A percentile compares a stretch with the other conserved stretches of the same genome.
Conservation (phyloP, 208 protist genomes). For the Lotmaria passim region DNA sequence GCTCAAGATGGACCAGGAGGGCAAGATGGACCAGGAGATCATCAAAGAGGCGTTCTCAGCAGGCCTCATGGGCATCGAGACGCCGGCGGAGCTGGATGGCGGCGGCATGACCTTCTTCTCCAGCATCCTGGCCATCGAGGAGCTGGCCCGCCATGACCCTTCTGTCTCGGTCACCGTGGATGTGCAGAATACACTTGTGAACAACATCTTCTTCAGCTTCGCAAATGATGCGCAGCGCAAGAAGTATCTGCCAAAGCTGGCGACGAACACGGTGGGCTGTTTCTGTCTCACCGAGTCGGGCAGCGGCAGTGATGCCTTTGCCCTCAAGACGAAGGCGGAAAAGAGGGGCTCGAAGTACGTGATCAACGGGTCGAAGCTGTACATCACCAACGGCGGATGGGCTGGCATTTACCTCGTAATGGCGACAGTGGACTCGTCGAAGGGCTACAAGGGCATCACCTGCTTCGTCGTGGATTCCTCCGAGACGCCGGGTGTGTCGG, state of each 20-base stretch:
- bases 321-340: constrained; percentile 86
- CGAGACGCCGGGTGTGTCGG: constrained; percentile 81
- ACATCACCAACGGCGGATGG: constrained; percentile 94
- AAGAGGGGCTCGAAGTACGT: constrained; percentile 86
- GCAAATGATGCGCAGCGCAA: constrained; percentile 80
- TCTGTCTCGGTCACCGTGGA: constrained; percentile 88
- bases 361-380: constrained; percentile 94
- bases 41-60: constrained; percentile 77
- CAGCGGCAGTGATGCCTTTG: constrained; percentile 93
- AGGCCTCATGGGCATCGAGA: constrained; percentile 91
- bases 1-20: constrained; percentile 81
- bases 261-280: constrained; percentile 79
- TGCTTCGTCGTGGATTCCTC: constrained; percentile 94
- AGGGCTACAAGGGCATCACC: constrained; percentile 95
- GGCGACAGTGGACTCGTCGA: constrained; percentile 88
- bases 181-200: constrained; percentile 93
- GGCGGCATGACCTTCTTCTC: constrained; percentile 78
- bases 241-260: constrained; percentile 91
- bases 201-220: constrained; percentile 85
- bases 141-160: constrained; percentile 88
- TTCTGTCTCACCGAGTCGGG: constrained; percentile 92
- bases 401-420: constrained; percentile 94
- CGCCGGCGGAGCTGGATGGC: constrained; percentile 60
- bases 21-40: constrained; percentile 65
- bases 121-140: constrained; percentile 87